Evolutionary conservation across 768 basidiomycete species (phyloP).

Genomic region (Amanita exitialis): DNA sequence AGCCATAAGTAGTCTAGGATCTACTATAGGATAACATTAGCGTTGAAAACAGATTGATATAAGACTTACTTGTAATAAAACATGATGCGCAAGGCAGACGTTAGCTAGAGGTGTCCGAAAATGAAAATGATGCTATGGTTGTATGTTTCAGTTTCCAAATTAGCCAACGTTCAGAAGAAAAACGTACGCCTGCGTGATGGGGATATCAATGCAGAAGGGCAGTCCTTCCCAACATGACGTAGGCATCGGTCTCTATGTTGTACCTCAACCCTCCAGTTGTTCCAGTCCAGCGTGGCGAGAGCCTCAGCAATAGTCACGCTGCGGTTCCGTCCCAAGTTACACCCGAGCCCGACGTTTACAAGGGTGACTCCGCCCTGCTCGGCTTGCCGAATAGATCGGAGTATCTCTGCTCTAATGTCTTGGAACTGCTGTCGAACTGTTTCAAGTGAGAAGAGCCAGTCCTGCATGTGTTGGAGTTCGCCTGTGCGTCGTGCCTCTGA

Average conservation of each 20-base stretch:
- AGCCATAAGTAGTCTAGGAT: not conserved
- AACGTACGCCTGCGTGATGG: not conserved
- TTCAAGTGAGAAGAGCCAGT: conserved; percentile 3
- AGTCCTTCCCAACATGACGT: conserved; percentile 4
- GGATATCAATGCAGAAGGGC: not conserved
- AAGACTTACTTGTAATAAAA: not conserved
- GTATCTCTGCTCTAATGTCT: not conserved
- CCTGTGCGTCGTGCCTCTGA: not conserved
- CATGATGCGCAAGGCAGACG: not conserved
- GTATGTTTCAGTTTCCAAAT: not conserved
- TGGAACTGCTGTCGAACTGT: not conserved
- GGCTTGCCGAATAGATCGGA: not conserved
- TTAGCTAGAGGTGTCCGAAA: not conserved
- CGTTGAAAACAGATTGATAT: not conserved
- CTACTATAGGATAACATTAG: not conserved
- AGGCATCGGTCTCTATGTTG: conserved; percentile 1
- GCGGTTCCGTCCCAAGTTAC: conserved; percentile 1
- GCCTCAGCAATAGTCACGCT: conserved; percentile 6
- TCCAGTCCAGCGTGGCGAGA: not conserved
- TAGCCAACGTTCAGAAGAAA: not conserved
- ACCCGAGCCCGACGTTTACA: not conserved
- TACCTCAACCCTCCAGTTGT: not conserved
- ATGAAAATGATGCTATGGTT: not conserved
- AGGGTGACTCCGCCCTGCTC: not conserved
- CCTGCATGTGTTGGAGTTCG: not conserved